Base-by-base conservation (phyloP, 1,139 yeast genomes). In the Protomyces macrosporus region DNA sequence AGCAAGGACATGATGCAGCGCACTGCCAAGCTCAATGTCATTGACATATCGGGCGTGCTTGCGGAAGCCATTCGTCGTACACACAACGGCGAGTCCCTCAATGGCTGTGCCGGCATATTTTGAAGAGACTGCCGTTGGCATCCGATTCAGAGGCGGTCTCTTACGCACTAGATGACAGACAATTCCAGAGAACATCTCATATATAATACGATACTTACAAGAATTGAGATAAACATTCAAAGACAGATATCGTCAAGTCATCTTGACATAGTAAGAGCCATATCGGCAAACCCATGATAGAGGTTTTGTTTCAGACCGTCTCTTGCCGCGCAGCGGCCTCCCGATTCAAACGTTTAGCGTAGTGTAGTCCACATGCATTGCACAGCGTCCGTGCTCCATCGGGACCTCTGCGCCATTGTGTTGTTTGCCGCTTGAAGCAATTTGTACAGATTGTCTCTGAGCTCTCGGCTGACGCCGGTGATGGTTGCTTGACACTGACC, bases 41-140 rank as follows among this genome's bases (percentile, higher is more conserved):
- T 95, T 72, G 98, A 95, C 73, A 95, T 95, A 58, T 88, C 97
- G 63, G 87, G 96, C 34, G 91, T 93, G 65, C 88, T 95, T 73
- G 98, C 98, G 42, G 99, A 95, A 78, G 93, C 98, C 77, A 93
- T 95, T 68, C 85, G 99, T 79, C 87, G 99, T 78, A 97, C 93
- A 75, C 98, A 95, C 75, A 91, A 91, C 23, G 53, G 53, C n/a
- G 53, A 50, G 30, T 32, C 37, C 16, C 53, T 50, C 36, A 50
- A 50, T 50, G 53, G 53, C 1, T 32, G 35, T 32, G 53, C 53
- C 6, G 36, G 53, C 35, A 23, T 50, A 12, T 50, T 50, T 32
- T 50, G 23, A 23, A 23, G 23, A 23, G 23, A 23, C 23, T 23
- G 23, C 23, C 23, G 23, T 23, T 23, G 23, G 23, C 23, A 23